Conservation (phyloP, 1,284 basidiomycete species). For the Paramarasmius palmivorus region DNA sequence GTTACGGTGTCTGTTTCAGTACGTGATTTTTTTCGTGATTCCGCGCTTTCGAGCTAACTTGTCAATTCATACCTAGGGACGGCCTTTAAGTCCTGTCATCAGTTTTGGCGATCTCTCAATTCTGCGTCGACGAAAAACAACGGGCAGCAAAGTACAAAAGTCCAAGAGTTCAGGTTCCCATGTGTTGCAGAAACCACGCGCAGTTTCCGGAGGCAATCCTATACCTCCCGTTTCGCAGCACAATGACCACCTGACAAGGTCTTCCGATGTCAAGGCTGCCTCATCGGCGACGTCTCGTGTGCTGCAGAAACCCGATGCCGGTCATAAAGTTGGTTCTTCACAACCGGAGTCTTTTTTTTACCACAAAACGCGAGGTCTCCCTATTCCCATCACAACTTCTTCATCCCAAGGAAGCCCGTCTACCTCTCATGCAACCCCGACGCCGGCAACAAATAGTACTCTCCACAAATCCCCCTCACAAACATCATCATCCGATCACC, state of each 20-base stretch:
- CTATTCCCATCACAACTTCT: too few relatives aligned
- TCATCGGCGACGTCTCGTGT: neutral
- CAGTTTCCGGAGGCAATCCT: constrained; percentile 14
- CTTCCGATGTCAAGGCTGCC: neutral
- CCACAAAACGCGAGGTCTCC: too few relatives aligned
- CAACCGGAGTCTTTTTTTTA: too few relatives aligned
- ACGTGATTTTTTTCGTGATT: neutral
- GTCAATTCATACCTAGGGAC: constrained; percentile 11
- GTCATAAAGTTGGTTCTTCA: too few relatives aligned
- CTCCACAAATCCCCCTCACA: constrained; percentile 5
- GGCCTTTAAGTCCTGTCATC: constrained; percentile 10
- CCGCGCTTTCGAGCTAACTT: neutral
- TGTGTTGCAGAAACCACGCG: constrained; percentile 10
- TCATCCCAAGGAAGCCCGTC: neutral
- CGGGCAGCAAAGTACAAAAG: constrained; percentile 13
- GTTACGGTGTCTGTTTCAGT: neutral
- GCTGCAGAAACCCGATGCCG: too few relatives aligned
- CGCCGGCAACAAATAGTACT: neutral
- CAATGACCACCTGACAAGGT: neutral
- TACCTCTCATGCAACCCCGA: neutral
- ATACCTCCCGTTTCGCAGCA: constrained; percentile 17
- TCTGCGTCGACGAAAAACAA: constrained; percentile 19
- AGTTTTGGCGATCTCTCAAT: constrained; percentile 14
- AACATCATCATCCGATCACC: constrained; percentile 1
- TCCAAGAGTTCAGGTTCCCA: constrained; percentile 8